phyloP scores from a whole-genome alignment of 352 stramenopile genomes.

The Globisporangium uncinulatum region DNA sequence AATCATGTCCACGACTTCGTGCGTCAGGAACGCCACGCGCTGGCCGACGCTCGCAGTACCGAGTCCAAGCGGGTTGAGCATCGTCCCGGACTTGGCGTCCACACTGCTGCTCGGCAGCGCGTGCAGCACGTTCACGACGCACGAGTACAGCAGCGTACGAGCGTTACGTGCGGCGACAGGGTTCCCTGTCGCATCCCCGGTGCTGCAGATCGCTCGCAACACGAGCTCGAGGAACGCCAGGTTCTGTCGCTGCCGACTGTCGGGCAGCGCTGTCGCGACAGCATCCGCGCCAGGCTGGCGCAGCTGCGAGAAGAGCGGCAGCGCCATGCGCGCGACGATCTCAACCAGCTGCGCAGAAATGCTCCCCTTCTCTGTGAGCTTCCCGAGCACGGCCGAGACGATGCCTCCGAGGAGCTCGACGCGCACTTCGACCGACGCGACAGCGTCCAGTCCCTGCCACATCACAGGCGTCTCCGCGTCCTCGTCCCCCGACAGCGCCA shows the following conservation, averaged over 20 bases:
- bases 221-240: slow-evolving; percentile 54
- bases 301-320: slow-evolving; percentile 58
- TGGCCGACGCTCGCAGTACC: slow-evolving; percentile 3
- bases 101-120: slow-evolving; percentile 17
- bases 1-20: slow-evolving; percentile 62
- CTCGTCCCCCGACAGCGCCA: slow-evolving; percentile 39
- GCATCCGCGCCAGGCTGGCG: slow-evolving; percentile 15
- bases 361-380: slow-evolving; percentile 45
- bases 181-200: slow-evolving; percentile 59
- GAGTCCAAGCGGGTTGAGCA: slow-evolving; percentile 8
- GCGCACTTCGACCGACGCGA: slow-evolving; percentile 51
- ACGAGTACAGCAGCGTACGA: slow-evolving; percentile 73
- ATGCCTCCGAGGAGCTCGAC: slow-evolving; percentile 61
- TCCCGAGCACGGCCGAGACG: slow-evolving; percentile 49
- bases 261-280: slow-evolving; percentile 7
- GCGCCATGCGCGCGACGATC: slow-evolving; percentile 56
- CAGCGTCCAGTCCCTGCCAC: slow-evolving; percentile 56
- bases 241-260: slow-evolving; percentile 29
- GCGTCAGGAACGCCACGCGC: slow-evolving; percentile 27
- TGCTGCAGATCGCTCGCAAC: slow-evolving; percentile 55
- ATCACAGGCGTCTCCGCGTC: slow-evolving; percentile 27
- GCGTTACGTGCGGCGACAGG: slow-evolving; percentile 67
- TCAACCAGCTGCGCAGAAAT: slow-evolving; percentile 72
- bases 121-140: slow-evolving; percentile 65
- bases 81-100: slow-evolving; percentile 4